Percentiles rank a stretch among this genome's conserved stretches.
Evolutionary conservation across 257 asterid species (phyloP).

Genomic region (Paulownia fortunei): DNA sequence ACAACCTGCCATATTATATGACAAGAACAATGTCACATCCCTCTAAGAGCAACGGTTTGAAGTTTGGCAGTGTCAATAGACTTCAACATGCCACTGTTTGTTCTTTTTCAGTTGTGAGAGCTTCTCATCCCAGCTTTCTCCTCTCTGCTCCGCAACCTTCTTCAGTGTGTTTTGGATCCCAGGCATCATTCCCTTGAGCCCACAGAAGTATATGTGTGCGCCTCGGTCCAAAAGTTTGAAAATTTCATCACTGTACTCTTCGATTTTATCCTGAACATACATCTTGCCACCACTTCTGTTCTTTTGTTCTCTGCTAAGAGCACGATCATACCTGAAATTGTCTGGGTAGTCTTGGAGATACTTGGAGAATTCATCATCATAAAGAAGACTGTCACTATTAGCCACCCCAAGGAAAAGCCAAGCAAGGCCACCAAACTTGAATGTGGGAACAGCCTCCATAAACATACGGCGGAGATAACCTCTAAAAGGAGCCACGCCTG

Average conservation of each 20-base stretch:
- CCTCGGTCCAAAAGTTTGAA: conserved; percentile 86
- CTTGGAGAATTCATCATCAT: conserved; percentile 82
- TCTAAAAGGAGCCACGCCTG: conserved; percentile 94
- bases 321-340: conserved; percentile 80
- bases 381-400: conserved; percentile 82
- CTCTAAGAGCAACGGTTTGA: too few relatives aligned
- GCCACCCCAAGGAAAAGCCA: conserved; percentile 99
- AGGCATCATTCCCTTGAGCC: conserved; percentile 98
- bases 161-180: conserved; percentile 94
- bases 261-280: conserved; percentile 97
- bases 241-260: conserved; percentile 91
- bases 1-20: too few relatives aligned
- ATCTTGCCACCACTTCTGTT: conserved; percentile 90
- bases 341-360: conserved; percentile 75
- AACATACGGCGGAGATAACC: conserved; percentile 98
- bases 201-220: conserved; percentile 96
- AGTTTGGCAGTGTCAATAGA: too few relatives aligned
- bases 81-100: conserved; percentile 99
- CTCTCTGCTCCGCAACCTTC: conserved; percentile 84
- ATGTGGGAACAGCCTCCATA: conserved; percentile 84
- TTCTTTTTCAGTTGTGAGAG: conserved; percentile 85
- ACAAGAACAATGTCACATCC: too few relatives aligned
- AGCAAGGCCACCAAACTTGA: conserved; percentile 83
- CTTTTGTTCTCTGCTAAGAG: conserved; percentile 92
- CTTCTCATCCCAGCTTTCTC: conserved; percentile 93